Evolutionary conservation across 306 rosid genomes (phyloP).

Genomic region (Vigna reflexopilosa): DNA sequence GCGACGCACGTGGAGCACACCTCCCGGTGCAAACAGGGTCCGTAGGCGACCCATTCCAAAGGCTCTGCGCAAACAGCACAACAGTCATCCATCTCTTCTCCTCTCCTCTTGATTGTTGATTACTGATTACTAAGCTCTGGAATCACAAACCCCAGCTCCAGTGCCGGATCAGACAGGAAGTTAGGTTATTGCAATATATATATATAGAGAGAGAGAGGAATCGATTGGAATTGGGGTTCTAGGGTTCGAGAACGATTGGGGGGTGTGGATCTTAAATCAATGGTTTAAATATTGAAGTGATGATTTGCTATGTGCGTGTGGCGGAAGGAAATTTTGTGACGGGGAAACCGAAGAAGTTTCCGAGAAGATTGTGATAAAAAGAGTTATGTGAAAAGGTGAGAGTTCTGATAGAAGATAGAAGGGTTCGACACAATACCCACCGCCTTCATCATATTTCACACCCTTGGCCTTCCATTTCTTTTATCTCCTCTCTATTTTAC

Average conservation of each 20-base stretch:
- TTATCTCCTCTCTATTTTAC: not conserved
- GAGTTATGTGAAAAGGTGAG: not conserved
- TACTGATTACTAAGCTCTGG: not conserved
- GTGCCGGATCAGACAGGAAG: conserved; percentile 13
- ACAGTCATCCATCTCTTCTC: conserved; percentile 76
- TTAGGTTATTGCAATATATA: not conserved
- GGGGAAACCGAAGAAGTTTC: conserved; percentile 1
- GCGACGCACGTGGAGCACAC: conserved; percentile 96
- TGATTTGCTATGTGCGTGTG: not conserved
- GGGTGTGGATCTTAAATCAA: not conserved
- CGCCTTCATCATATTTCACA: too few species aligned
- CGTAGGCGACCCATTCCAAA: conserved; percentile 95
- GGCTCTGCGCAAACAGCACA: conserved; percentile 98
- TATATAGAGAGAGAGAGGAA: not conserved
- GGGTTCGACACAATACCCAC: not conserved
- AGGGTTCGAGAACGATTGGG: conserved; percentile 29
- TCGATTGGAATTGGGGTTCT: not conserved
- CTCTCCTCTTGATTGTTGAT: not conserved
- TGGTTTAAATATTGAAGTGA: not conserved
- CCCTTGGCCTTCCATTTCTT: too few species aligned
- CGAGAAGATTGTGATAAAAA: not conserved
- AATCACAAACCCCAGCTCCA: conserved; percentile 43
- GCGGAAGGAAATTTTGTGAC: not conserved
- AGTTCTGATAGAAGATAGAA: not conserved
- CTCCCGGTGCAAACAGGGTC: conserved; percentile 88